Percentiles rank a stretch among this genome's conserved stretches.
These are phyloP conservation scores for Exophiala bonariae DNA, from an alignment of 2,329 filamentous ascomycete species.

Conservation along the genomic window DNA sequence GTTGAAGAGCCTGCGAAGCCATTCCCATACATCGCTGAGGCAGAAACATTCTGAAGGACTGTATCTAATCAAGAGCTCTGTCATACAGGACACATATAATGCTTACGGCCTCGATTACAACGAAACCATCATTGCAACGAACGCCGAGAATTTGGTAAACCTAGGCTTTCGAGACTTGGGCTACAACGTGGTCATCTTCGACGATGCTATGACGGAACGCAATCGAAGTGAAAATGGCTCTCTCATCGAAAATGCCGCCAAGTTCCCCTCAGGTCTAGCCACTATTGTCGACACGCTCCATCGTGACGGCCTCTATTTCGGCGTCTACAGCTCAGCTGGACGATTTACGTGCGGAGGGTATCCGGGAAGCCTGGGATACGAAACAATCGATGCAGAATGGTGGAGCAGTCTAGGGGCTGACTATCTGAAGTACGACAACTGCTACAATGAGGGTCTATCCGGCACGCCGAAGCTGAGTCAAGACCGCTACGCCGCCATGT, in stretches of 20 bases:
- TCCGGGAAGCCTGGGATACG: constrained; percentile 50
- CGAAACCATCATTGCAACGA: constrained; percentile 21
- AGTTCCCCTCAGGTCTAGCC: constrained; percentile 51
- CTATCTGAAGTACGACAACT: constrained; percentile 53
- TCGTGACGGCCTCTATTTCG: constrained; percentile 49
- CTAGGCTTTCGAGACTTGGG: constrained; percentile 40
- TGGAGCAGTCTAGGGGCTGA: constrained; percentile 55
- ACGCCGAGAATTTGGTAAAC: constrained; percentile 15
- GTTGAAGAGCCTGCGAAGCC: too few species aligned
- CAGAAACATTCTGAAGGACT: background rate
- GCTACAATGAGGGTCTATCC: constrained; percentile 54
- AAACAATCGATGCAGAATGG: constrained; percentile 52
- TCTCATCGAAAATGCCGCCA: constrained; percentile 41
- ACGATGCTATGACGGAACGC: constrained; percentile 52
- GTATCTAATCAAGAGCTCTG: background rate
- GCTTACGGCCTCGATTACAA: constrained; percentile 23
- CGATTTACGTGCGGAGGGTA: constrained; percentile 35
- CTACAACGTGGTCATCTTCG: constrained; percentile 53
- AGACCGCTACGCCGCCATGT: constrained; percentile 50
- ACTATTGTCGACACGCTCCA: constrained; percentile 51
- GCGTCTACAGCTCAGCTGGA: constrained; percentile 51
- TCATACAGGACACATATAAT: constrained; percentile 22
- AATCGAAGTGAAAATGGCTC: constrained; percentile 47
- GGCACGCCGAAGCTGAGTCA: constrained; percentile 48
- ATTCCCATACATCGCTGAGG: too few species aligned